Percentiles rank a stretch among this genome's conserved stretches.
Conservation (phyloP, 352 stramenopile species). For the Blastocystis sp. region DNA sequence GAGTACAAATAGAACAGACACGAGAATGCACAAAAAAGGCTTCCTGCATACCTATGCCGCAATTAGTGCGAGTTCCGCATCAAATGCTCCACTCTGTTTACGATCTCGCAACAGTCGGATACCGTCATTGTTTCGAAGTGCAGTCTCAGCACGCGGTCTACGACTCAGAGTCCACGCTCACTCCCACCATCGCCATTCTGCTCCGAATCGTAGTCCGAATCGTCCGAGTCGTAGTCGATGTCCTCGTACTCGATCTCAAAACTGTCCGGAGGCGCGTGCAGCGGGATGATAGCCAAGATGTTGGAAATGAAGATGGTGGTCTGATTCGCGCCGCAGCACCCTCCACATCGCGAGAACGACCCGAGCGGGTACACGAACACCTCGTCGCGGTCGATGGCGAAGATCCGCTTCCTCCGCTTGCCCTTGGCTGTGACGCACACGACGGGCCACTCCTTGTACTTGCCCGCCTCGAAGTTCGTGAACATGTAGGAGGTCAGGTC, state of each 20-base stretch:
- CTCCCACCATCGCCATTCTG: not conserved
- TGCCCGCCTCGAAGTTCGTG: conserved; percentile 61
- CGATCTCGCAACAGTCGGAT: conserved; percentile 53
- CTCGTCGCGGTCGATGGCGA: conserved; percentile 65
- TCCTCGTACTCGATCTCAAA: conserved; percentile 38
- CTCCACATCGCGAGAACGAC: not conserved
- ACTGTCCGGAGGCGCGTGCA: conserved; percentile 5
- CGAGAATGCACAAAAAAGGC: not conserved
- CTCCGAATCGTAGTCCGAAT: conserved; percentile 11
- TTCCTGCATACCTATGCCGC: not conserved
- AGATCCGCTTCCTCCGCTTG: conserved; percentile 26
- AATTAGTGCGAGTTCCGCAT: conserved; percentile 63
- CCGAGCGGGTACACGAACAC: conserved; percentile 21
- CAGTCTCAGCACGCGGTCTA: conserved; percentile 18
- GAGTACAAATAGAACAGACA: not conserved
- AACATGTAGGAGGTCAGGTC: conserved; percentile 39
- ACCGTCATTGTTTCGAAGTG: conserved; percentile 17
- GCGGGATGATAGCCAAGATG: conserved; percentile 33
- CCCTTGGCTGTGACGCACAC: conserved; percentile 12
- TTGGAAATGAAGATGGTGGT: conserved; percentile 30
- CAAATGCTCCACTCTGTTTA: conserved; percentile 54
- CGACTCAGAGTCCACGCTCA: not conserved
- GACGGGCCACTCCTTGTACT: conserved; percentile 48
- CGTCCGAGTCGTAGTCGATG: conserved; percentile 23
- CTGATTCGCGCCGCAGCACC: not conserved